Base-by-base conservation (phyloP, 257 asterid genomes). In the Petunia secreta region DNA sequence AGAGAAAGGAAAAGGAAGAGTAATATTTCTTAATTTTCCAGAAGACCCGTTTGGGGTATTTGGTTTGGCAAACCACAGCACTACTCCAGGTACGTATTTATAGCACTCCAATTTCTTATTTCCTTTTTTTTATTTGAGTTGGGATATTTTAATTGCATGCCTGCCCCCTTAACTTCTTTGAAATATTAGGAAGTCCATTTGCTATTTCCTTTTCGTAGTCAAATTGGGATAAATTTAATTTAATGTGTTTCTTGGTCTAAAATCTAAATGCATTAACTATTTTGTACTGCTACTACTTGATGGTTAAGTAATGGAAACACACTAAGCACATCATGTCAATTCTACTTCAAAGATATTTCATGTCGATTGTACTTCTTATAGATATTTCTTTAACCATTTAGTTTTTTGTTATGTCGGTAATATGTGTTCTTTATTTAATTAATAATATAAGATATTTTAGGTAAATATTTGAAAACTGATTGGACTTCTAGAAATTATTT, bases 61-160 rank as follows among this genome's bases (percentile, higher is more conserved):
- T 79, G 84, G 75, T 81, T 67, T 80, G 90, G 89, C 86, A 88
- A 89, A 90, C 91, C 4, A 43, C 1, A 4, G 50, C 87, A 64
- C 8, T 5, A 69, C 81, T 85, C 82, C 41, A 79, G 89, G 84
- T 2, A n/a, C 8, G 52, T 82, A 91, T 92, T 87, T 92, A 91
- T 91, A 91, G 92, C 10, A 60, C 5, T 0, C 8, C 10, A 73
- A 9, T 5, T 71, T 62, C 57, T 36, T 1, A 1, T 1, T 25
- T 9, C 25, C 54, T 4, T 66, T 71, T 48, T 4, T 40, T 0
- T 43, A n/a, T 25, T 66, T 46, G 43, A 41, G 59, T 48, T 48
- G 41, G 58, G 76, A 46, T 25, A 46, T 34, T 69, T 50, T 34
- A 73, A 73, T 73, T 73, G 78, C 62, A 0, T 73, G 13, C 34